Base-by-base conservation (phyloP, 805 yeast genomes). In the Kluyveromyces aestuarii region DNA sequence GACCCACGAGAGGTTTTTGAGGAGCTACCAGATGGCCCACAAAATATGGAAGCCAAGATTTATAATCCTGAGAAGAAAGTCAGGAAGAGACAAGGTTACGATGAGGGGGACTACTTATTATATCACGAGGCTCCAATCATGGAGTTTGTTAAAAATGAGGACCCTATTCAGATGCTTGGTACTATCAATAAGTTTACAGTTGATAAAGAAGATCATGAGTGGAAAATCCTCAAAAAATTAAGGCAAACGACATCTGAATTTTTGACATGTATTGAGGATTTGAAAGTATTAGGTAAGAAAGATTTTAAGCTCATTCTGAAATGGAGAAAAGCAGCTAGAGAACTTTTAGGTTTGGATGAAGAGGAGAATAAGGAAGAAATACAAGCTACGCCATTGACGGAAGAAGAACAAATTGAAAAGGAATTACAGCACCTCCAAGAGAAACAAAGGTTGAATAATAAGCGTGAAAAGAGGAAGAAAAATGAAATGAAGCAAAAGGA, bases 1-100 rank as follows among this genome's bases (percentile, higher is more conserved):
- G 99, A 93, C 65, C 87, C 98, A 14, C 86, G 79, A 62, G 89
- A 86, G 62, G 98, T 93, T 18, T 93, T 93, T 62, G 98, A 91
- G 69, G 99, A 93, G 66, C 70, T 93, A 49, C 82, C 81, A 16
- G 87, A 76, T 47, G 82, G 82, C 9, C 80, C 80, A 16, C 83
- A 76, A 36, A 86, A 87, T 64, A 84, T 83, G 64, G 96, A 93
- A 69, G 88, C 96, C 16, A 90, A 90, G 64, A 84, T 93, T 40
- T 93, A 81, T 72, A 89, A 93, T 61, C 99, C 99, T 1, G 98
- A 91, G 62, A 81, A 83, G 70, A 88, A 87, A 68, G 79, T 76
- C 49, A 81, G 98, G 70, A 83, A 81, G 67, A 85, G 99, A 80
- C 86, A 84, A 57, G 99, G 99, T 79, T 93, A 93, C 69, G 97